Evolutionary conservation across 306 rosid species (phyloP).

Genomic region (Prunus davidiana): DNA sequence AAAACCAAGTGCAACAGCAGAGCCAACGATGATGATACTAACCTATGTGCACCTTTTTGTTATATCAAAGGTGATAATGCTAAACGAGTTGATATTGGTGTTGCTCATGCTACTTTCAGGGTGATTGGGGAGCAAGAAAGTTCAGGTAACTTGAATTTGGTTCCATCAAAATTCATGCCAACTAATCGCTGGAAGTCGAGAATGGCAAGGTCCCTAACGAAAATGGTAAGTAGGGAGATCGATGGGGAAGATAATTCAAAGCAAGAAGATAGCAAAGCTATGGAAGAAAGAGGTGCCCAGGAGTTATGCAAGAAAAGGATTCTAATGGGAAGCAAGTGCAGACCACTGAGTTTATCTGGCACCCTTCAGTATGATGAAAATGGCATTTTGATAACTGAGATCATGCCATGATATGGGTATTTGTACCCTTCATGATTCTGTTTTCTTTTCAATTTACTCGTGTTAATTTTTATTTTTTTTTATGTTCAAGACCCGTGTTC

Average conservation of each 20-base stretch:
- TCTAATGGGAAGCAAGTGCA: constrained; percentile 71
- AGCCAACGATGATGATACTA: not conserved
- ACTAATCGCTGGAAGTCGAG: not conserved
- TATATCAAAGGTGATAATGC: not conserved
- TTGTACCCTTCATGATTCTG: too few relatives aligned
- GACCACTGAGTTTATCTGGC: constrained; percentile 45
- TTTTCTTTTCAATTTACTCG: not conserved
- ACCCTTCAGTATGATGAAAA: constrained; percentile 34
- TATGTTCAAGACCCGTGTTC: not conserved
- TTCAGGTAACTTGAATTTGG: constrained; percentile 20
- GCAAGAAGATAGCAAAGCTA: too few relatives aligned
- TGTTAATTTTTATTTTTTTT: not conserved
- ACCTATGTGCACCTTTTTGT: not conserved
- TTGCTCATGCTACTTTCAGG: not conserved
- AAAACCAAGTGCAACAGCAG: not conserved
- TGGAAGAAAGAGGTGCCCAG: not conserved
- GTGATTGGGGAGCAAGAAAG: constrained; percentile 20
- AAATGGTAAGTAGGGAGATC: not conserved
- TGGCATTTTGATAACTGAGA: constrained; percentile 34
- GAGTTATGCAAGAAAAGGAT: constrained; percentile 67
- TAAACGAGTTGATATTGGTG: not conserved
- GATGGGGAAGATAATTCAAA: not conserved
- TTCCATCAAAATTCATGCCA: constrained; percentile 17
- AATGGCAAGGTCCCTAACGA: constrained; percentile 17
- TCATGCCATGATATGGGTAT: constrained; percentile 2